A percentile compares a stretch with the other conserved stretches of the same genome.
phyloP scores from a whole-genome alignment of 225 moss, liverwort and hornwort species.

The Physcomitrium patens region DNA sequence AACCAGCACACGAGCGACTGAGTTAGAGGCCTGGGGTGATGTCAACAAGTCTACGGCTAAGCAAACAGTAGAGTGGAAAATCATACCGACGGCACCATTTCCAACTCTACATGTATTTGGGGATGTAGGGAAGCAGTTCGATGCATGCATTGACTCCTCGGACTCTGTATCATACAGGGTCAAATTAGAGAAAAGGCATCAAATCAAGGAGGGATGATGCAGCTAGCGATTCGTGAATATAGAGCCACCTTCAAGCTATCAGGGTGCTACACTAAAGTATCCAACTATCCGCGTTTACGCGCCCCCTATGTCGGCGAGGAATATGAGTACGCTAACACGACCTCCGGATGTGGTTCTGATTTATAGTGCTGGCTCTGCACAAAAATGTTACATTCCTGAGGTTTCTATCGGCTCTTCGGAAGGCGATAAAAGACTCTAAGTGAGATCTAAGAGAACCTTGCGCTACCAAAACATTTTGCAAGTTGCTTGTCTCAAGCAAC shows the following conservation, averaged over 20 bases:
- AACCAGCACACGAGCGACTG: conserved; percentile 33
- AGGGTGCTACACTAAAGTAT: conserved; percentile 34
- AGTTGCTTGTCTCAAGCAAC: conserved; percentile 20
- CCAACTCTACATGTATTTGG: conserved; percentile 74
- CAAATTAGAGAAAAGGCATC: conserved; percentile 51
- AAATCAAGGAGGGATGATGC: conserved; percentile 52
- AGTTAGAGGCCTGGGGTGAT: conserved; percentile 35
- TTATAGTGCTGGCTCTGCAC: too few species aligned
- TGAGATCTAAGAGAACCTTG: conserved; percentile 4
- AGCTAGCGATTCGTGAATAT: conserved; percentile 43
- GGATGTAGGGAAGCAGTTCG: conserved; percentile 70
- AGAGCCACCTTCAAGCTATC: conserved; percentile 39
- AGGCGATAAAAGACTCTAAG: too few species aligned
- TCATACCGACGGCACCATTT: conserved; percentile 72
- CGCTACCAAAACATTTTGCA: conserved; percentile 10
- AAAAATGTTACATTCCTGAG: too few species aligned
- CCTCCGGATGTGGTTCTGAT: conserved; percentile 4
- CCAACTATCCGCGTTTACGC: conserved; percentile 22
- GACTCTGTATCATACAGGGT: conserved; percentile 67
- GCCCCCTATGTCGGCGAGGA: conserved; percentile 11
- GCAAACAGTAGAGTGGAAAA: conserved; percentile 57
- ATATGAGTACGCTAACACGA: conserved; percentile 21
- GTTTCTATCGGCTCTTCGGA: too few species aligned
- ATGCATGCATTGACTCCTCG: conserved; percentile 68
- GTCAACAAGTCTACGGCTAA: conserved; percentile 43